phyloP scores from a whole-genome alignment of 78 protist genomes.

The Isochrysis galbana region DNA sequence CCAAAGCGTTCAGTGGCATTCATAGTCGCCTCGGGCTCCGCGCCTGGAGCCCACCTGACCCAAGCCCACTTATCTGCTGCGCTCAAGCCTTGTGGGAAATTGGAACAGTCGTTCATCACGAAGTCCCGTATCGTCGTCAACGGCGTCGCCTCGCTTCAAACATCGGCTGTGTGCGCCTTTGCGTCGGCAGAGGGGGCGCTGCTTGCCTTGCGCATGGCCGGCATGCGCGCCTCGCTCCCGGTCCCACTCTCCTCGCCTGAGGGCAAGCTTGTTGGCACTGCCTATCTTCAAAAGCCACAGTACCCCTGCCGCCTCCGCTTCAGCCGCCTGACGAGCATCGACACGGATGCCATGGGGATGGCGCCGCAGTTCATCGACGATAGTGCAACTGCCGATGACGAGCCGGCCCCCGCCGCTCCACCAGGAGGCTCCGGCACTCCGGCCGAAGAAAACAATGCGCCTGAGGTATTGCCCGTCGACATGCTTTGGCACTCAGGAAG shows the following conservation, averaged over 20 bases:
- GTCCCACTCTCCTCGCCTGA: background rate
- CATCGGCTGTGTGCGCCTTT: background rate
- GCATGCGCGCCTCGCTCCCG: background rate
- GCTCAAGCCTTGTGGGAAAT: background rate
- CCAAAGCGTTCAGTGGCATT: background rate
- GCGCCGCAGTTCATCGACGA: too few relatives aligned
- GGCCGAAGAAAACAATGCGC: background rate
- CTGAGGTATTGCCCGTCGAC: background rate
- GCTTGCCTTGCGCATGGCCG: background rate
- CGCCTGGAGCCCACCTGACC: background rate
- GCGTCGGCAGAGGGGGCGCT: background rate
- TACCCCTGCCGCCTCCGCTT: background rate
- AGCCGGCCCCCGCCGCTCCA: background rate
- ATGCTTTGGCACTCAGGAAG: background rate
- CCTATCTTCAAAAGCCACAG: background rate
- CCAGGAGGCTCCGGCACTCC: too few relatives aligned
- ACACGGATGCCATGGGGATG: background rate
- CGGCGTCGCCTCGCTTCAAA: background rate
- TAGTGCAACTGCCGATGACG: too few relatives aligned
- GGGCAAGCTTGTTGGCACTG: background rate
- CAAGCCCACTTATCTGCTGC: background rate
- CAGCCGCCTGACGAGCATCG: background rate
- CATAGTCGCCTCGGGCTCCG: background rate
- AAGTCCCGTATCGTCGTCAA: background rate
- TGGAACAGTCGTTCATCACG: background rate